These are phyloP conservation scores for Aspergillus fischeri DNA, from an alignment of 2,329 filamentous ascomycete genomes.

Conservation along the genomic window DNA sequence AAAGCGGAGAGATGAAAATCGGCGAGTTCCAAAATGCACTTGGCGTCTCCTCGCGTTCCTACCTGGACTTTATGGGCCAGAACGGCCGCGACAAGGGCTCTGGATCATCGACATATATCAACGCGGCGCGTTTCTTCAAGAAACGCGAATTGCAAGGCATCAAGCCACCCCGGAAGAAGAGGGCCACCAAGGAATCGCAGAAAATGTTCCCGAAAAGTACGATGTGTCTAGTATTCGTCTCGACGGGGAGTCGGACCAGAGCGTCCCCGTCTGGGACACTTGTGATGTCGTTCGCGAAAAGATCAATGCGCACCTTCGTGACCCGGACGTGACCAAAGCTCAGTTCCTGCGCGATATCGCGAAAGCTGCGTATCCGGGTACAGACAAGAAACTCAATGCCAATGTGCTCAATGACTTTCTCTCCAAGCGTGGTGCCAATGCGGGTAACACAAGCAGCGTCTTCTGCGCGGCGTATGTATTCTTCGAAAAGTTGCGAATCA, in stretches of 20 bases:
- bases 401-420: slow-evolving; percentile 49
- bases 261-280: slow-evolving; percentile 52
- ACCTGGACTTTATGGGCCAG: slow-evolving; percentile 48
- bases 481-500: slow-evolving; percentile 57
- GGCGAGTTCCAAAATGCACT: slow-evolving; percentile 41
- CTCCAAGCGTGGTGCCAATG: slow-evolving; percentile 44
- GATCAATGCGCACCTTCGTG: slow-evolving; percentile 49
- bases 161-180: slow-evolving; percentile 26
- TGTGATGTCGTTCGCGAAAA: slow-evolving; percentile 58
- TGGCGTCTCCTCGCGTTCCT: slow-evolving; percentile 32
- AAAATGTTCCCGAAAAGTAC: slow-evolving; percentile 24
- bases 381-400: slow-evolving; percentile 29
- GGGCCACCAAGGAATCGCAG: slow-evolving; percentile 24
- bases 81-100: slow-evolving; percentile 22
- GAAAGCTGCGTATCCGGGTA: slow-evolving; percentile 36
- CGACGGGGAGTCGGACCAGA: slow-evolving; percentile 44
- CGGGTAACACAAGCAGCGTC: slow-evolving; percentile 47
- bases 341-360: slow-evolving; percentile 49
- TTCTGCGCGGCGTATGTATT: slow-evolving; percentile 56
- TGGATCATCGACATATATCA: slow-evolving; percentile 24
- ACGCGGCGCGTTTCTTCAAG: slow-evolving; percentile 44
- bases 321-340: slow-evolving; percentile 49
- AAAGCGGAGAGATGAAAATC: slow-evolving; percentile 43
- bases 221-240: slow-evolving; percentile 45
- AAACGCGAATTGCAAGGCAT: slow-evolving; percentile 48